Conservation (phyloP, 192 early-diverging fungal genomes). For the Chytriomyces confervae region DNA sequence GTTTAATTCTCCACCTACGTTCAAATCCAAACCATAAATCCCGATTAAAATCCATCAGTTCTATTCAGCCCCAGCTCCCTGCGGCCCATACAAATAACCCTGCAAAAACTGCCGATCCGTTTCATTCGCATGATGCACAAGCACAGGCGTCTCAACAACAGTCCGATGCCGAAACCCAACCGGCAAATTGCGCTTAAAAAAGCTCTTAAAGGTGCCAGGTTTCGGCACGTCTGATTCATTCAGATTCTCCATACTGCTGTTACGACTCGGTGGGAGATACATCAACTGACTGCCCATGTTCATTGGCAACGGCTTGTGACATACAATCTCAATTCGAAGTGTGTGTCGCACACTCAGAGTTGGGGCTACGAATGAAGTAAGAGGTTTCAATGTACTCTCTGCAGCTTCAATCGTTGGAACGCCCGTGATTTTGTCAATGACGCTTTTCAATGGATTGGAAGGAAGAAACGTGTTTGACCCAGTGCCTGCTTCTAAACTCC, state of each 20-base stretch:
- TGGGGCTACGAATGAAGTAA: slow-evolving; percentile 19
- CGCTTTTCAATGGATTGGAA: too few species aligned
- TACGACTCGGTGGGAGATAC: background rate
- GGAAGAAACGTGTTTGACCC: too few species aligned
- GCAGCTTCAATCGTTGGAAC: too few species aligned
- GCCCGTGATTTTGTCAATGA: too few species aligned
- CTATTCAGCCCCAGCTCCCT: background rate
- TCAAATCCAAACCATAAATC: too few species aligned
- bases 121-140: slow-evolving; percentile 14
- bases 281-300: slow-evolving; percentile 4
- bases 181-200: slow-evolving; percentile 2
- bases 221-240: background rate
- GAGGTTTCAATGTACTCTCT: background rate
- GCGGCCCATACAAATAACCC: slow-evolving; percentile 24
- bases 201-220: too few species aligned
- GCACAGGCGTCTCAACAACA: background rate
- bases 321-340: slow-evolving; percentile 2
- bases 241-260: background rate
- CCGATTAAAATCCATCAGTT: too few species aligned
- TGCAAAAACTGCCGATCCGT: slow-evolving; percentile 27
- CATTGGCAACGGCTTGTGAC: slow-evolving; percentile 21
- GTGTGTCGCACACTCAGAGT: slow-evolving; percentile 15
- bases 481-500: too few species aligned
- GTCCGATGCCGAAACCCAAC: slow-evolving; percentile 25
- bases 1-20: too few species aligned